These are phyloP conservation scores for Cucurbita ficifolia DNA, from an alignment of 306 rosid genomes.

Conservation along the genomic window DNA sequence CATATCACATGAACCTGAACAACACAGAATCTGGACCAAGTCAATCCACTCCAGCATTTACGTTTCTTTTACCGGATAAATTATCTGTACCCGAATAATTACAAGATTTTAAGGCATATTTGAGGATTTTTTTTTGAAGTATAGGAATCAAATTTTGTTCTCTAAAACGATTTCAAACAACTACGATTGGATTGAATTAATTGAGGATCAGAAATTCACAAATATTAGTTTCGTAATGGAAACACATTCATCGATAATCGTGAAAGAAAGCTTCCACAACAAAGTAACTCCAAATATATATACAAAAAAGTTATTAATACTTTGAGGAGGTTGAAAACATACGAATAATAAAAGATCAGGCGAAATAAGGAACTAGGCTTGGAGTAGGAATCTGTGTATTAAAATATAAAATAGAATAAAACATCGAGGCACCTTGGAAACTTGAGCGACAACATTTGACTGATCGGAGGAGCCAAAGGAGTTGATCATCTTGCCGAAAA, in stretches of 20 bases:
- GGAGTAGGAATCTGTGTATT: too few species aligned
- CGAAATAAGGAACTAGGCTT: not conserved
- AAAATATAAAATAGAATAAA: too few species aligned
- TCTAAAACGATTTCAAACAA: not conserved
- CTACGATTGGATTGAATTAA: not conserved
- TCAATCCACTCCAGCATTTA: not conserved
- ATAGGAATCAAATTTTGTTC: not conserved
- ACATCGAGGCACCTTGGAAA: slow-evolving; percentile 31
- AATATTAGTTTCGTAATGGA: not conserved
- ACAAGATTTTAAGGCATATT: not conserved
- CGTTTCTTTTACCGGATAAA: not conserved
- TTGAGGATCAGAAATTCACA: not conserved
- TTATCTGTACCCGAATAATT: not conserved
- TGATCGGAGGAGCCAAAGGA: slow-evolving; percentile 34
- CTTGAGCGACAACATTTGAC: slow-evolving; percentile 13
- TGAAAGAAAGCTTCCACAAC: too few species aligned
- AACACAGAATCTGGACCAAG: not conserved
- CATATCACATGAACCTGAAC: not conserved
- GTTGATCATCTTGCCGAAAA: slow-evolving; percentile 46
- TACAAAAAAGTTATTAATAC: too few species aligned
- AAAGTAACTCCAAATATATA: too few species aligned
- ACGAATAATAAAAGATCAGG: not conserved
- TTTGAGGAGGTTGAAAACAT: not conserved
- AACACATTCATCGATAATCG: not conserved
- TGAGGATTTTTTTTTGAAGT: not conserved